phyloP scores from a whole-genome alignment of 2,329 filamentous ascomycete species.

The Alternaria triticina region DNA sequence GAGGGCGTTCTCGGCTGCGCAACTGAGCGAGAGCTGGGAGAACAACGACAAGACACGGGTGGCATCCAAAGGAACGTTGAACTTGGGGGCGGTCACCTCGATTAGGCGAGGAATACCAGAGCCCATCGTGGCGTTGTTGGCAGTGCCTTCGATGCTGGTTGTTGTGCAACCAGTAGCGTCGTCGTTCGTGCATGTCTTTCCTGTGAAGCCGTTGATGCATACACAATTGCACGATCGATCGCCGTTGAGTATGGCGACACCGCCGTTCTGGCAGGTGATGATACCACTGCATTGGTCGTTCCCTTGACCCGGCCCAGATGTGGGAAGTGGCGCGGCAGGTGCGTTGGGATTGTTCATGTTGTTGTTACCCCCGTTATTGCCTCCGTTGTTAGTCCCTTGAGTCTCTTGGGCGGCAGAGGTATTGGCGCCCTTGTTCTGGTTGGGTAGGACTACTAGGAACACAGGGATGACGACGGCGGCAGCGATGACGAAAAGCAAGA shows the following conservation, averaged over 20 bases:
- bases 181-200: slow-evolving; percentile 60
- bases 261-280: slow-evolving; percentile 78
- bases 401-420: slow-evolving; percentile 25
- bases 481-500: slow-evolving; percentile 74
- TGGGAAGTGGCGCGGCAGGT: slow-evolving; percentile 26
- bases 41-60: slow-evolving; percentile 76
- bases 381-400: slow-evolving; percentile 16
- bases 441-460: slow-evolving; percentile 65
- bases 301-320: slow-evolving; percentile 18
- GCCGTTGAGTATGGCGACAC: slow-evolving; percentile 72
- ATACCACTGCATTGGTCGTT: slow-evolving; percentile 62
- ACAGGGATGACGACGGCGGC: slow-evolving; percentile 83
- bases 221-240: slow-evolving; percentile 78
- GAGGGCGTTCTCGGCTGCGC: slow-evolving; percentile 83
- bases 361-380: slow-evolving; percentile 22
- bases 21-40: slow-evolving; percentile 76
- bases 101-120: slow-evolving; percentile 78
- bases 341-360: slow-evolving; percentile 28
- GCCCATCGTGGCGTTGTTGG: slow-evolving; percentile 74
- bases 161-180: slow-evolving; percentile 63
- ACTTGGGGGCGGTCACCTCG: slow-evolving; percentile 68
- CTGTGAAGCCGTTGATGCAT: slow-evolving; percentile 86
- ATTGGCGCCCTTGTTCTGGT: slow-evolving; percentile 46
- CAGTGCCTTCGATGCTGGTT: slow-evolving; percentile 50
- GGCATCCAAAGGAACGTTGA: slow-evolving; percentile 75